Evolutionary conservation across 352 stramenopile genomes (phyloP).

Genomic region (Thalassiosira sp.): DNA sequence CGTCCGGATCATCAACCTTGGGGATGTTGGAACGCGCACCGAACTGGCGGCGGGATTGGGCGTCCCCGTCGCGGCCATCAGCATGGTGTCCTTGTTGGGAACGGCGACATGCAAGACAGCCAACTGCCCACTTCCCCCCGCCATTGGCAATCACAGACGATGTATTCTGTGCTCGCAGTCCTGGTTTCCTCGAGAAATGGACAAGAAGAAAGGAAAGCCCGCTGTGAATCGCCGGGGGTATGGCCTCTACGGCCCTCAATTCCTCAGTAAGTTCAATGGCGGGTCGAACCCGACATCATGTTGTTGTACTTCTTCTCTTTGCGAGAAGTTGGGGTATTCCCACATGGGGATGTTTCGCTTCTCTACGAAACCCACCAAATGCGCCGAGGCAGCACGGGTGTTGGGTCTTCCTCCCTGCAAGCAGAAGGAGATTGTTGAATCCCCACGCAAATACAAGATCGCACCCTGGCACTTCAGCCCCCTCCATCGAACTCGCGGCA

Average conservation of each 20-base stretch:
- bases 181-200: conserved; percentile 28
- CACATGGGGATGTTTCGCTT: not conserved
- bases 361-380: not conserved
- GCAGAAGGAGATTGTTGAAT: not conserved
- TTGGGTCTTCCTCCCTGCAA: not conserved
- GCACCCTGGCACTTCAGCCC: not conserved
- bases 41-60: not conserved
- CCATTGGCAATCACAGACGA: not conserved
- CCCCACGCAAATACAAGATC: not conserved
- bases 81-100: not conserved
- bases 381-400: not conserved
- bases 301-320: not conserved
- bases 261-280: not conserved
- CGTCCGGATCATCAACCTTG: not conserved
- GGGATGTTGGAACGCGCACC: not conserved
- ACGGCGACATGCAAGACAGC: not conserved
- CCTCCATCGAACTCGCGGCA: not conserved
- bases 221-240: conserved; percentile 8
- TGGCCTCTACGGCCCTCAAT: conserved; percentile 23
- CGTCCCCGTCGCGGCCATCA: not conserved
- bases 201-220: conserved; percentile 1
- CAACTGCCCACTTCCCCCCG: not conserved
- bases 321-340: not conserved
- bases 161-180: conserved; percentile 23
- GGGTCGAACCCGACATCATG: not conserved